phyloP scores from a whole-genome alignment of 192 early-diverging fungal species.

The Gonapodya sp. region DNA sequence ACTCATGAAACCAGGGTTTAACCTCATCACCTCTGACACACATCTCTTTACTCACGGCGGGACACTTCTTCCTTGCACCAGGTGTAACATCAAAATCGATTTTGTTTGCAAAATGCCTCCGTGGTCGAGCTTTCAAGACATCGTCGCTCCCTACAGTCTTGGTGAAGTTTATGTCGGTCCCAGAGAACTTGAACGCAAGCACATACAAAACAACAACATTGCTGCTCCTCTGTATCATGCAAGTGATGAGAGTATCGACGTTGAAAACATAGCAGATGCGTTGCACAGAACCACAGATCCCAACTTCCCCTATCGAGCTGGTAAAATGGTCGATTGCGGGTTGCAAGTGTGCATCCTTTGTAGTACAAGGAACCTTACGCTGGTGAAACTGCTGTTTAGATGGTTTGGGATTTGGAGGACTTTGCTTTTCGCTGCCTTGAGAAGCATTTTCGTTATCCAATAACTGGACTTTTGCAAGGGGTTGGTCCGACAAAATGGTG shows the following conservation, averaged over 20 bases:
- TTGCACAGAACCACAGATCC: not conserved
- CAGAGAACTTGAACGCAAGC: conserved; percentile 1
- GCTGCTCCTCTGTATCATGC: not conserved
- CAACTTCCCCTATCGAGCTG: not conserved
- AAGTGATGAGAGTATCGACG: not conserved
- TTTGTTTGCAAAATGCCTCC: not conserved
- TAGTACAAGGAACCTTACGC: not conserved
- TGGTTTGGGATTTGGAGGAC: not conserved
- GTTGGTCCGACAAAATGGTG: not conserved
- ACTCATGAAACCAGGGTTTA: not conserved
- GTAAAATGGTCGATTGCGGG: not conserved
- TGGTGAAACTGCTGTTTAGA: not conserved
- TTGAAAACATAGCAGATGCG: not conserved
- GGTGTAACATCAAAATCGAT: not conserved
- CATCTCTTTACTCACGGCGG: not conserved
- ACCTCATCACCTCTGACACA: not conserved
- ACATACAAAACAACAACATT: not conserved
- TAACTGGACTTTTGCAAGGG: not conserved
- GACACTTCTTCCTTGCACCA: not conserved
- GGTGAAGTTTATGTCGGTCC: not conserved
- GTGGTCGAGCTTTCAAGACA: not conserved
- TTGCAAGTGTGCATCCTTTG: not conserved
- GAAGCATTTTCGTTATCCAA: not conserved
- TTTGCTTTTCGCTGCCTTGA: not conserved
- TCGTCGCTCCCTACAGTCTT: not conserved